Evolutionary conservation across 306 rosid genomes (phyloP), one percentile per base, ranked within the genome.

Genomic region (Gillenia trifoliata): DNA sequence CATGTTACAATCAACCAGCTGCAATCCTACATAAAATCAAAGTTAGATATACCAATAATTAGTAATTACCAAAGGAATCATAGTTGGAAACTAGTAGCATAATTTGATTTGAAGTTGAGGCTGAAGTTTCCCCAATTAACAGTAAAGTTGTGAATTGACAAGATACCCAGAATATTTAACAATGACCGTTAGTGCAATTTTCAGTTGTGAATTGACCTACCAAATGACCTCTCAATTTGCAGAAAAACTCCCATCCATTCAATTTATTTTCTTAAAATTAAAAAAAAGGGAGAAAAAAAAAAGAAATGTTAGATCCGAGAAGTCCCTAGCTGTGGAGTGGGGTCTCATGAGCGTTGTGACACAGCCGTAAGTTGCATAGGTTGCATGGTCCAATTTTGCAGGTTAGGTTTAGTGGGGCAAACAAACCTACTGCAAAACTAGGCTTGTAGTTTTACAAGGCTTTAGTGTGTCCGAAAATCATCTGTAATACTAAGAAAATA

Each of bases 121-220:
- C n/a, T n/a, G n/a, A n/a, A n/a, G n/a, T n/a, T n/a, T n/a, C n/a
- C n/a, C n/a, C n/a, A n/a, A n/a, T n/a, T n/a, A n/a, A n/a, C n/a
- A n/a, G n/a, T n/a, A n/a, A n/a, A n/a, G n/a, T n/a, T n/a, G n/a
- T n/a, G n/a, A 30, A 5, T 52, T 4, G 7, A 12, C n/a, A 25
- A 59, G 54, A 43, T 68, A 38, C 29, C 0, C 4, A 45, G 64
- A 52, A 70, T 45, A 80, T 78, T 20, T 22, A 45, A 68, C 19
- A 23, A 36, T 8, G 70, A 41, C 64, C n/a, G 84, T 85, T 80
- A 70, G 41, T 68, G 80, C 85, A 62, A 83, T 83, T 84, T 80
- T 77, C 81, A 36, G 89, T 77, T 49, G 62, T 11, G 50, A 31
- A 13, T 16, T n/a, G 23, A 7, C 30, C 13, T 19, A 55, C 13